A percentile compares a stretch with the other conserved stretches of the same genome.
Conservation (phyloP, 306 rosid genomes). For the Clitoria ternatea region DNA sequence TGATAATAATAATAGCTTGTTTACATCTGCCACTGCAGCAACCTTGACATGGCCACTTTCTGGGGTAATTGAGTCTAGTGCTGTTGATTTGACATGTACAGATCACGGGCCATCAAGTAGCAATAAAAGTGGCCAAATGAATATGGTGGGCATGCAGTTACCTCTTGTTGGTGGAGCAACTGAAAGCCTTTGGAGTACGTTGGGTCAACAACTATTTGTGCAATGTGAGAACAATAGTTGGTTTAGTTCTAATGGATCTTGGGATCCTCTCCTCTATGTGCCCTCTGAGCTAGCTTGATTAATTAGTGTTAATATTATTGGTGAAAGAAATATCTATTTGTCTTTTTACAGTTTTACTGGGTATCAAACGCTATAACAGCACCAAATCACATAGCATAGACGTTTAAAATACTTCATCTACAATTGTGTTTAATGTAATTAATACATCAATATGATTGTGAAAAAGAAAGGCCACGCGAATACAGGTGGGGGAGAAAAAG, state of each 20-base stretch:
- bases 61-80: conserved; percentile 27
- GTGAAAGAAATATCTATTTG: too few relatives aligned
- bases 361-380: too few relatives aligned
- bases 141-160: conserved; percentile 28
- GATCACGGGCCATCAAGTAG: conserved; percentile 24
- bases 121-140: conserved; percentile 18
- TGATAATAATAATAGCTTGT: conserved; percentile 20
- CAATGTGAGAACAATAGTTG: conserved; percentile 36
- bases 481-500: too few relatives aligned
- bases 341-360: too few relatives aligned
- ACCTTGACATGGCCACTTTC: conserved; percentile 27
- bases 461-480: too few relatives aligned
- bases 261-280: conserved; percentile 48
- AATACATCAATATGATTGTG: too few relatives aligned
- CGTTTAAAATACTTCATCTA: too few relatives aligned
- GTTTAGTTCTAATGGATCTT: conserved; percentile 35
- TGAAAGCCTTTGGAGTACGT: conserved; percentile 28
- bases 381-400: too few relatives aligned
- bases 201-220: conserved; percentile 33
- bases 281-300: conserved; percentile 45
- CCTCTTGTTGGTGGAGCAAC: conserved; percentile 19
- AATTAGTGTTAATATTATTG: conserved; percentile 2
- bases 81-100: conserved; percentile 20
- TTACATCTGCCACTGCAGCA: conserved; percentile 5
- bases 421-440: too few relatives aligned